Conservation (phyloP, 2,329 filamentous ascomycete genomes). For the Colletotrichum australisinense region DNA sequence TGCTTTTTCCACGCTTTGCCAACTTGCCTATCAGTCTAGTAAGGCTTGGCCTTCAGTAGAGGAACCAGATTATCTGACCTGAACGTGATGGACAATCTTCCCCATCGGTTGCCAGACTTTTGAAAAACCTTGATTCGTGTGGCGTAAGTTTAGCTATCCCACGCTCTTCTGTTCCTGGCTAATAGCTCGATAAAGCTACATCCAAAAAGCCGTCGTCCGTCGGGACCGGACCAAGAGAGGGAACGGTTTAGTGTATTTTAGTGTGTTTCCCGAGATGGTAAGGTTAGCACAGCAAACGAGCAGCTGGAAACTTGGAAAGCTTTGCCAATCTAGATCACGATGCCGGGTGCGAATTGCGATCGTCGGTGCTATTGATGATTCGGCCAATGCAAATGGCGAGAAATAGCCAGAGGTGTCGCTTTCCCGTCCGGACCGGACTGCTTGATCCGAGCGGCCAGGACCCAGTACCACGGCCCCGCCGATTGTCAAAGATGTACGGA, state of each 20-base stretch:
- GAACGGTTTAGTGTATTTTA: background rate
- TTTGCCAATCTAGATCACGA: background rate
- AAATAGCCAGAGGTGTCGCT: background rate
- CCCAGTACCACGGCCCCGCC: constrained; percentile 1
- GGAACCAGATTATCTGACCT: no score
- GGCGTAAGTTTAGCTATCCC: background rate
- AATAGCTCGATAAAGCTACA: no score
- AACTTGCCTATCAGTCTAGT: background rate
- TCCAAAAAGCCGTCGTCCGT: background rate
- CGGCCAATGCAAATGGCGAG: background rate
- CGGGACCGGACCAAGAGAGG: background rate
- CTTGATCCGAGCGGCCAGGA: background rate
- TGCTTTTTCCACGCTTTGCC: no score
- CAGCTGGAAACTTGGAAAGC: background rate
- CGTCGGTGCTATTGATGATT: background rate
- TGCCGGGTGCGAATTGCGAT: background rate
- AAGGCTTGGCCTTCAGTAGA: background rate
- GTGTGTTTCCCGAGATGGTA: background rate
- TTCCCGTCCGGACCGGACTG: background rate
- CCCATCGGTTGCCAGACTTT: background rate
- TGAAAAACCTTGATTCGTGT: background rate
- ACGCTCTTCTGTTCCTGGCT: background rate
- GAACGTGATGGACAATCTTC: background rate
- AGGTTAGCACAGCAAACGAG: background rate
- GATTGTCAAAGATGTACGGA: background rate